A percentile compares a stretch with the other conserved stretches of the same genome.
Conservation (phyloP, 2,329 filamentous ascomycete species). For the Neodidymelliopsis sp. region DNA sequence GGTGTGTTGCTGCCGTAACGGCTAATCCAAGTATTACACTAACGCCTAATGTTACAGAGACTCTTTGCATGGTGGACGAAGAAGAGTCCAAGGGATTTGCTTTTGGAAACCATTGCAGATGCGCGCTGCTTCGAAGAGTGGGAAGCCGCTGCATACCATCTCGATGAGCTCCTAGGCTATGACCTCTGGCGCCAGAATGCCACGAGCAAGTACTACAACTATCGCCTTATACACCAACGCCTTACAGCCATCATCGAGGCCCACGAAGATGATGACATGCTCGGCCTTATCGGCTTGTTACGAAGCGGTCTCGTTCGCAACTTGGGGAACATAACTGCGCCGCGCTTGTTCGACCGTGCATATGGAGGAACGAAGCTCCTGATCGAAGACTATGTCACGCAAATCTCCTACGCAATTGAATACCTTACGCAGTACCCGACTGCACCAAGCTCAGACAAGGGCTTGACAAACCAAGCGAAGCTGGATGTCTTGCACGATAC, state of each 20-base stretch:
- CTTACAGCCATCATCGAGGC: conserved; percentile 74
- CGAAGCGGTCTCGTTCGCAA: conserved; percentile 81
- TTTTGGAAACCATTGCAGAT: conserved; percentile 69
- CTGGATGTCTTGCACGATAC: conserved; percentile 87
- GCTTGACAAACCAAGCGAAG: conserved; percentile 77
- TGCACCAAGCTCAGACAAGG: conserved; percentile 53
- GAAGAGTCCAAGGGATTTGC: conserved; percentile 69
- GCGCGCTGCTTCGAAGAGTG: conserved; percentile 82
- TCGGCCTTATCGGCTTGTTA: conserved; percentile 78
- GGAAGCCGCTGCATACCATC: conserved; percentile 80
- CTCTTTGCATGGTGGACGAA: conserved; percentile 71
- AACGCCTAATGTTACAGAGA: conserved; percentile 61
- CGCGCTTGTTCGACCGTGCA: conserved; percentile 81
- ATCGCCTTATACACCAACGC: conserved; percentile 80
- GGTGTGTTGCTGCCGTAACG: conserved; percentile 36
- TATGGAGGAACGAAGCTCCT: conserved; percentile 89
- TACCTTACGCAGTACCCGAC: conserved; percentile 75
- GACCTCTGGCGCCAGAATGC: conserved; percentile 87
- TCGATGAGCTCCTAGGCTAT: conserved; percentile 82
- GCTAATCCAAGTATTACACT: not conserved
- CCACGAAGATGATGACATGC: conserved; percentile 74
- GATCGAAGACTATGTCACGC: conserved; percentile 88
- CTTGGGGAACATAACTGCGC: conserved; percentile 86
- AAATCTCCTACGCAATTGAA: conserved; percentile 81
- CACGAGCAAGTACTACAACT: conserved; percentile 83